A percentile compares a stretch with the other conserved stretches of the same genome.
phyloP scores from a whole-genome alignment of 805 yeast species.

The Starmerella geochares region DNA sequence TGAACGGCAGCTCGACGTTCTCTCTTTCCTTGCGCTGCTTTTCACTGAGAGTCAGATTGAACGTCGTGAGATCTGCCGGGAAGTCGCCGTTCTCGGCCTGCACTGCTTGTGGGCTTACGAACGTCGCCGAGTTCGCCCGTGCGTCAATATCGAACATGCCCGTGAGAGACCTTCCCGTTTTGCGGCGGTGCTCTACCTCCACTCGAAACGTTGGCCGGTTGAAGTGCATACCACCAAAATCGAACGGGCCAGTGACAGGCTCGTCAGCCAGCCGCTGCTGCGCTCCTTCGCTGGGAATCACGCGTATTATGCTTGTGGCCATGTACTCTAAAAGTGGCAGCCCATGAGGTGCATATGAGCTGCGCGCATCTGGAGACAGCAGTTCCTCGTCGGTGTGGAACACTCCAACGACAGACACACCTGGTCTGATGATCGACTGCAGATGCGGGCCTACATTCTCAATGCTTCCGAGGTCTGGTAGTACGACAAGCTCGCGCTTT shows the following conservation, averaged over 20 bases:
- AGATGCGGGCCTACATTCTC: constrained; percentile 43
- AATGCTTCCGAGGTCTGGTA: constrained; percentile 58
- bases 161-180: constrained; percentile 68
- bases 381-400: constrained; percentile 19
- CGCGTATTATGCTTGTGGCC: constrained; percentile 62
- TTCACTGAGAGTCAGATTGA: constrained; percentile 65
- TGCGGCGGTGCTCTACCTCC: constrained; percentile 57
- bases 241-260: constrained; percentile 30
- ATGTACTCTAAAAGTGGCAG: constrained; percentile 50
- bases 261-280: constrained; percentile 33
- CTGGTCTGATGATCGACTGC: constrained; percentile 41
- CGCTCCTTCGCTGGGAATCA: constrained; percentile 38
- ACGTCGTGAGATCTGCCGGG: constrained; percentile 71
- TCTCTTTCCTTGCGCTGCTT: constrained; percentile 71
- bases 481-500: constrained; percentile 1
- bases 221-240: constrained; percentile 29
- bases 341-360: constrained; percentile 44
- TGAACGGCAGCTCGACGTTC: constrained; percentile 79
- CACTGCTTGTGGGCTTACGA: constrained; percentile 26
- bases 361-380: not conserved
- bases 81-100: constrained; percentile 31
- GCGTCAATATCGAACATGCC: constrained; percentile 46
- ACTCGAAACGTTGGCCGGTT: constrained; percentile 42
- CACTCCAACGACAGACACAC: constrained; percentile 19
- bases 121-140: constrained; percentile 36